phyloP scores from a whole-genome alignment of 2,329 filamentous ascomycete species.

The Phialophora tarda region DNA sequence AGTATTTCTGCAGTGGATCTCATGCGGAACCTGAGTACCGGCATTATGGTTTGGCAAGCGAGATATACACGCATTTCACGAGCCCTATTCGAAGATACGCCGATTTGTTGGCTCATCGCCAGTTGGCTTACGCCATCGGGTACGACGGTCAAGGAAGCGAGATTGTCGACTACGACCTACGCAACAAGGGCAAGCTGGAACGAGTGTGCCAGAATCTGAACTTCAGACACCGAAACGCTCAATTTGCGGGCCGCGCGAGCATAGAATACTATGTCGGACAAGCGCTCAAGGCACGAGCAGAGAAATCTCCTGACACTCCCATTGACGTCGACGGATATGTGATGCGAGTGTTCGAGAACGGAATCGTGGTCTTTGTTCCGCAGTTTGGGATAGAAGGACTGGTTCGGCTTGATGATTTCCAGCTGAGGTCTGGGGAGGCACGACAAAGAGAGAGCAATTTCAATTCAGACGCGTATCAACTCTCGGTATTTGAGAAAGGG shows the following conservation, averaged over 20 bases:
- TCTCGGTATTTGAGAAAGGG: conserved; percentile 65
- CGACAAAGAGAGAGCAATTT: conserved; percentile 73
- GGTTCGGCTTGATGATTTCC: conserved; percentile 83
- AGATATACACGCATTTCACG: conserved; percentile 99
- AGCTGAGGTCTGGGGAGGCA: conserved; percentile 59
- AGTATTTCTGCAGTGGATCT: conserved; percentile 96
- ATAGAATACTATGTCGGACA: conserved; percentile 99
- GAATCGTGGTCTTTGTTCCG: conserved; percentile 94
- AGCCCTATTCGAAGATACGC: conserved; percentile 96
- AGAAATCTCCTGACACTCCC: conserved; percentile 49
- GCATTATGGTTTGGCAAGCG: conserved; percentile 93
- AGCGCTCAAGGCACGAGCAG: conserved; percentile 76
- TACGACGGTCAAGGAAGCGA: conserved; percentile 68
- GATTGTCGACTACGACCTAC: conserved; percentile 77
- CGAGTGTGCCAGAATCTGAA: conserved; percentile 99
- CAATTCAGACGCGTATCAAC: conserved; percentile 82
- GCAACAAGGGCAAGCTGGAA: conserved; percentile 83
- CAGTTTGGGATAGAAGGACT: conserved; percentile 93
- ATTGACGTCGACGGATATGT: conserved; percentile 90
- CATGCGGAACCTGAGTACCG: conserved; percentile 93
- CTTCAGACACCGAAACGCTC: conserved; percentile 92
- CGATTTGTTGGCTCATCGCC: conserved; percentile 91
- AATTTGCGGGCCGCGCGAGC: conserved; percentile 89
- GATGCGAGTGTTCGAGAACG: conserved; percentile 97
- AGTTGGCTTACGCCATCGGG: conserved; percentile 92